Base-by-base conservation (phyloP, 768 basidiomycete species). In the Phaeotremella skinneri region DNA sequence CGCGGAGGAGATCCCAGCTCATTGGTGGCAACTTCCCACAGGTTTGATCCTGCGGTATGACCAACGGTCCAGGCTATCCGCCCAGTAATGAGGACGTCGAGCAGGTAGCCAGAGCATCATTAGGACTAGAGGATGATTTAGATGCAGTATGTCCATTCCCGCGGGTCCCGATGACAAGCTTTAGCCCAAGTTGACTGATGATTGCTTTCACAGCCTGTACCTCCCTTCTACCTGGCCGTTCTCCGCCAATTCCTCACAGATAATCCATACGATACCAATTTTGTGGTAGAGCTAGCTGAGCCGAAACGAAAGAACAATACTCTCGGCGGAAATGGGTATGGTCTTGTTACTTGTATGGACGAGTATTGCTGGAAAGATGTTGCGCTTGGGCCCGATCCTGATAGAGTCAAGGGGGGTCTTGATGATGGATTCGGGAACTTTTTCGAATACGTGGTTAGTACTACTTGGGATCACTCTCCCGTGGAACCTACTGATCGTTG, bases 341-440 rank as follows among this genome's bases (percentile, higher is more conserved):
- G 68, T 0, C 49, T 57, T 0, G 61, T 65, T 14, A 73, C 69
- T 25, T 73, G 71, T 70, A 68, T 73, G 62, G 71, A 73, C 25
- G 69, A 73, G 49, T 55, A 52, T 32, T 73, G 71, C 57, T 73
- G 71, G 71, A 48, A 59, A 60, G 71, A 73, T 45, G 49, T 70
- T 14, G 34, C 59, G 11, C 67, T 73, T 9, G 62, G 61, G 32
- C 52, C 67, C 5, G 71, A 70, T 63, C 67, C 69, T 0, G 16
- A n/a, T 17, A 23, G 51, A 26, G 31, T 48, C 7, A 56, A 68
- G 27, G 71, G 67, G 1, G 68, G 68, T 0, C 58, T 61, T 50
- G 58, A 65, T 14, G 25, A n/a, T 48, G 71, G 71, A 4, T 63
- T 70, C 27, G 71, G 71, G 4, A 56, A 54, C 13, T 57, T 73